phyloP scores from a whole-genome alignment of 352 stramenopile genomes.

The Blastocystis sp. region DNA sequence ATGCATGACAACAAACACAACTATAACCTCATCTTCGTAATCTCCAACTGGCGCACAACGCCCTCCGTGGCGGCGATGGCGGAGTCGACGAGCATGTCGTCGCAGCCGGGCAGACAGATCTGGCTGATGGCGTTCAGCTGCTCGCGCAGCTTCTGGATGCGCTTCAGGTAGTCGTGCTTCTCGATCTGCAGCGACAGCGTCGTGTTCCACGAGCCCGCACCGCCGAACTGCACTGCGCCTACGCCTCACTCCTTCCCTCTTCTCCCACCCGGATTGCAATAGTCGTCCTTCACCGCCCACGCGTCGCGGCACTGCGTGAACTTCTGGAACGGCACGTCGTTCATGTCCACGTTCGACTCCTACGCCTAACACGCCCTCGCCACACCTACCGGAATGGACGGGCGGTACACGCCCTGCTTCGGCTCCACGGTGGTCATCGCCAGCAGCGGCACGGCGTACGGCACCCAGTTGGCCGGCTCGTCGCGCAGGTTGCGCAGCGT shows the following conservation, averaged over 20 bases:
- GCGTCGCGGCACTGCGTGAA: slow-evolving; percentile 35
- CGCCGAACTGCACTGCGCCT: neutral
- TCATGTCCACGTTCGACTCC: slow-evolving; percentile 67
- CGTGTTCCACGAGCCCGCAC: slow-evolving; percentile 48
- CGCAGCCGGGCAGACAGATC: slow-evolving; percentile 64
- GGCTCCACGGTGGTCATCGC: slow-evolving; percentile 68
- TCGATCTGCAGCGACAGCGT: slow-evolving; percentile 68
- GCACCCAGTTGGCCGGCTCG: slow-evolving; percentile 68
- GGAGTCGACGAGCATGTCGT: slow-evolving; percentile 55
- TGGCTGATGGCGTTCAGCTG: slow-evolving; percentile 34
- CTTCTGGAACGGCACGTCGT: slow-evolving; percentile 65
- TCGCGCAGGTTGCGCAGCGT: slow-evolving; percentile 71
- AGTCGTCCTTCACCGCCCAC: slow-evolving; percentile 69
- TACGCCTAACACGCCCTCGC: neutral
- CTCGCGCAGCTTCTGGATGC: slow-evolving; percentile 55
- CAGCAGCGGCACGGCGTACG: slow-evolving; percentile 69
- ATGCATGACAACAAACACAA: neutral
- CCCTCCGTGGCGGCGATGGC: slow-evolving; percentile 45
- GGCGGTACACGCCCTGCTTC: slow-evolving; percentile 65
- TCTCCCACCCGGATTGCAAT: slow-evolving; percentile 62
- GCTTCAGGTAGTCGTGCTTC: slow-evolving; percentile 64
- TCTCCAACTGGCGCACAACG: slow-evolving; percentile 45
- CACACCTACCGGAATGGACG: slow-evolving; percentile 47
- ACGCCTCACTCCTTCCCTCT: neutral
- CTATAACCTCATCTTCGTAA: slow-evolving; percentile 61